A percentile compares a stretch with the other conserved stretches of the same genome.
Evolutionary conservation across 768 basidiomycete species (phyloP).

Genomic region (Lactarius sanguifluus): DNA sequence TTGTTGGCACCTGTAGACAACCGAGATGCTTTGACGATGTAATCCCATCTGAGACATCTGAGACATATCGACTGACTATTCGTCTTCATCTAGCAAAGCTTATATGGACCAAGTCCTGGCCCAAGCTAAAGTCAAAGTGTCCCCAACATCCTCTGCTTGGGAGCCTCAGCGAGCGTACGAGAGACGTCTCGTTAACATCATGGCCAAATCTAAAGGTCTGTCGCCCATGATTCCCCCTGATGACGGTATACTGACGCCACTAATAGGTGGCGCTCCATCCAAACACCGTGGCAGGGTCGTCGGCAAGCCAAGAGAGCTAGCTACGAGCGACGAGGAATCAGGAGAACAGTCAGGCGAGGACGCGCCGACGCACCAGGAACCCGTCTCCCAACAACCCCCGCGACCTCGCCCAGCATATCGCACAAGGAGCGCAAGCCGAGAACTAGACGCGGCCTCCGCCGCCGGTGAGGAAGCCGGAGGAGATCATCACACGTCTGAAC

Average conservation of each 20-base stretch:
- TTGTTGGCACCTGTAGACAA: slow-evolving; percentile 64
- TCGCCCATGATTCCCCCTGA: neutral
- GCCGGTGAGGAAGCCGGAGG: slow-evolving; percentile 21
- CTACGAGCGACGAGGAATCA: slow-evolving; percentile 26
- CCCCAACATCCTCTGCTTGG: slow-evolving; percentile 74
- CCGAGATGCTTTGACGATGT: slow-evolving; percentile 77
- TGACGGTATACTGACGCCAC: neutral
- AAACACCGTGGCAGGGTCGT: slow-evolving; percentile 15
- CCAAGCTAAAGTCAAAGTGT: slow-evolving; percentile 65
- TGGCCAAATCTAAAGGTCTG: slow-evolving; percentile 78
- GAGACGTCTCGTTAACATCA: slow-evolving; percentile 65
- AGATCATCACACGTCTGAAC: neutral
- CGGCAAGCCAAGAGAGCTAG: slow-evolving; percentile 21
- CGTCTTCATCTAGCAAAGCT: slow-evolving; percentile 56
- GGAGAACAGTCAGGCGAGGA: slow-evolving; percentile 26
- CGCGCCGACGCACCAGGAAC: slow-evolving; percentile 6
- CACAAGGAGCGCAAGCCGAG: slow-evolving; percentile 12
- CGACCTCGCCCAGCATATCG: slow-evolving; percentile 26
- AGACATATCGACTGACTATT: slow-evolving; percentile 14
- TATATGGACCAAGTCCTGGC: slow-evolving; percentile 76
- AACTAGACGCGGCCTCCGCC: slow-evolving; percentile 12
- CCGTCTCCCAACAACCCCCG: slow-evolving; percentile 8
- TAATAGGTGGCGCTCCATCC: slow-evolving; percentile 14
- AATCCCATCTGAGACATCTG: slow-evolving; percentile 33
- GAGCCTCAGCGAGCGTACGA: slow-evolving; percentile 86